phyloP scores from a whole-genome alignment of 371 early-diverging fungal species.

The Globomyces sp. region DNA sequence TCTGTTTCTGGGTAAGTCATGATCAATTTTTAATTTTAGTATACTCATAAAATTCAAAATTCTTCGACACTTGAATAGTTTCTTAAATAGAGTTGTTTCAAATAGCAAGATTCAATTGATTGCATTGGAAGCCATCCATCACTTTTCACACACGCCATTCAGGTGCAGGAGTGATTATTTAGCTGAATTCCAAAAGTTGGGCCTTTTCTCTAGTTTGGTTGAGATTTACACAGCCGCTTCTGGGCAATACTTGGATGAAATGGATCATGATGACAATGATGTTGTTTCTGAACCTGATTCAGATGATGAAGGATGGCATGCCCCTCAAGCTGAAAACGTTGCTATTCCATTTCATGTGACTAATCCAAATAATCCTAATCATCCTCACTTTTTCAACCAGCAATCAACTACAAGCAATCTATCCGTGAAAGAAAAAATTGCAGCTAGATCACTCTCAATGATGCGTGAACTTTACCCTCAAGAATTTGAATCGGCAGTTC shows the following conservation, averaged over 20 bases:
- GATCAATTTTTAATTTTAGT: background rate
- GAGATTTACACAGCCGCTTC: constrained; percentile 2
- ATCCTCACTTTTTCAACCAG: constrained; percentile 8
- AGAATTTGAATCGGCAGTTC: background rate
- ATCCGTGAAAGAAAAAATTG: constrained; percentile 6
- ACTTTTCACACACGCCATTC: constrained; percentile 3
- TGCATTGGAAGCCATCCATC: background rate
- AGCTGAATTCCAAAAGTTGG: background rate
- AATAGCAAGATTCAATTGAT: constrained; percentile 12
- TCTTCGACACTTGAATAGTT: background rate
- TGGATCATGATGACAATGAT: constrained; percentile 17
- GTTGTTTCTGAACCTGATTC: constrained; percentile 69
- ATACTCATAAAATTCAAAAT: background rate
- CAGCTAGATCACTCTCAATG: background rate
- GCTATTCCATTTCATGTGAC: background rate
- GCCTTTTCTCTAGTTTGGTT: constrained; percentile 3
- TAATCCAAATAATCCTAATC: background rate
- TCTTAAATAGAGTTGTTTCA: background rate
- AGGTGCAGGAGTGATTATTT: background rate
- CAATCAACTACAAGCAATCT: background rate
- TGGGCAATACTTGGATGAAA: constrained; percentile 16
- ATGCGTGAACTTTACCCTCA: background rate
- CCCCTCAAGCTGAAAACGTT: background rate
- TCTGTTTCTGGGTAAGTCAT: background rate
- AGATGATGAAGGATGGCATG: constrained; percentile 2